Evolutionary conservation across 1,284 basidiomycete species (phyloP), one percentile per base, ranked within the genome.

Genomic region (Xerocomus nothofagi): DNA sequence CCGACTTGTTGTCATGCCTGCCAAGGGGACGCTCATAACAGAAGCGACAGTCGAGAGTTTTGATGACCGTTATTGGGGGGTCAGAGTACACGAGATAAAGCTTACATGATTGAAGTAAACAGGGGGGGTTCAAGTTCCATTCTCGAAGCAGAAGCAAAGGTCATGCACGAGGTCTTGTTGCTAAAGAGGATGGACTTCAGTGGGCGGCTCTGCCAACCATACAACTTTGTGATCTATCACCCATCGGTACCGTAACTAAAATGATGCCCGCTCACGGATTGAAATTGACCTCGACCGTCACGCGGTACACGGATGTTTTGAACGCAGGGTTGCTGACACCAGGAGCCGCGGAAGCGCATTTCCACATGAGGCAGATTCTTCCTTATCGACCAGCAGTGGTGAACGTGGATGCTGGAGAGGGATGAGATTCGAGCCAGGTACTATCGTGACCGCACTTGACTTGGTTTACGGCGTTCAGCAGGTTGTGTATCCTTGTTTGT

Each of bases 171-270:
- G 61, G 51, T 46, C 37, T 29, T 26, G 47, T 59, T 45, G 47
- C 50, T 50, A 60, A 65, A 61, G 31, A 39, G 50, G 57, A 51
- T 24, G 39, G 29, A 18, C 29, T 33, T 21, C 39, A 44, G 11
- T 18, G 31, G 45, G 39, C 18, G 24, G 38, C 42, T 14, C 11
- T 55, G 50, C 58, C 60, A 44, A 43, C 55, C 58, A 65, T 49
- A 48, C 18, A 65, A 61, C 31, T 43, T 34, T 51, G 20, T 57
- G 60, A 61, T 63, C 50, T 41, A 64, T 64, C 49, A 60, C 50
- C n/a, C 53, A 59, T 62, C 60, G 60, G 64, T 62, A 65, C 60
- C 60, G 64, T 62, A 66, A 62, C 14, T 61, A 40, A 39, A 66
- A 65, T 62, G 60, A 62, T 62, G 60, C 53, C 59, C 63, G 64